These are phyloP conservation scores for Cryptosporidium meleagridis DNA, from an alignment of 169 alveolate genomes.

Conservation along the genomic window DNA sequence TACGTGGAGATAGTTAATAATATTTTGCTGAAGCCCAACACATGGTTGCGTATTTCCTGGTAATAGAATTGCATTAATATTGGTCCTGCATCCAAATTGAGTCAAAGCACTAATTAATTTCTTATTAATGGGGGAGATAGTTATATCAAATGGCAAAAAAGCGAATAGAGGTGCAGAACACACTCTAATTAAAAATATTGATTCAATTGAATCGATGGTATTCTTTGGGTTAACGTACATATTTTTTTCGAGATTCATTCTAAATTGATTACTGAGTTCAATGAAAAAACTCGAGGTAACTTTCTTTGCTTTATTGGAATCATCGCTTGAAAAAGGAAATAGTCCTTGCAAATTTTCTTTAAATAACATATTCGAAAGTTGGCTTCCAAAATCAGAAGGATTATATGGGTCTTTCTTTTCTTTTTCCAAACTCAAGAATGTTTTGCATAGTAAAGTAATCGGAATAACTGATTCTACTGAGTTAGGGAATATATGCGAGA, in stretches of 20 bases:
- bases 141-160: constrained; percentile 44
- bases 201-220: constrained; percentile 29
- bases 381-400: constrained; percentile 15
- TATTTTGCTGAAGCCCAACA: constrained; percentile 29
- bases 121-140: constrained; percentile 45
- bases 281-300: constrained; percentile 12
- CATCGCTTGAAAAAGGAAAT: constrained; percentile 30
- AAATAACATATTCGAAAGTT: constrained; percentile 11
- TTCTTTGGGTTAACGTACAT: constrained; percentile 20
- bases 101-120: background rate
- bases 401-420: constrained; percentile 24
- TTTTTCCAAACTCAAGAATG: constrained; percentile 27
- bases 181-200: constrained; percentile 14
- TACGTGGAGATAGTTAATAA: constrained; percentile 53
- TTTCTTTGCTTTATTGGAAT: constrained; percentile 8
- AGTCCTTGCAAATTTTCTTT: background rate
- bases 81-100: constrained; percentile 27
- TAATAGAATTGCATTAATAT: background rate
- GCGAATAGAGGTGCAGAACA: constrained; percentile 66
- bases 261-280: constrained; percentile 36
- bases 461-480: constrained; percentile 57
- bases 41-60: constrained; percentile 18
- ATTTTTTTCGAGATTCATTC: constrained; percentile 43
- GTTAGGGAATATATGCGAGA: constrained; percentile 37
- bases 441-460: constrained; percentile 45